Evolutionary conservation across 768 basidiomycete species (phyloP), one percentile per base, ranked within the genome.

Genomic region (Lentinus brumalis): DNA sequence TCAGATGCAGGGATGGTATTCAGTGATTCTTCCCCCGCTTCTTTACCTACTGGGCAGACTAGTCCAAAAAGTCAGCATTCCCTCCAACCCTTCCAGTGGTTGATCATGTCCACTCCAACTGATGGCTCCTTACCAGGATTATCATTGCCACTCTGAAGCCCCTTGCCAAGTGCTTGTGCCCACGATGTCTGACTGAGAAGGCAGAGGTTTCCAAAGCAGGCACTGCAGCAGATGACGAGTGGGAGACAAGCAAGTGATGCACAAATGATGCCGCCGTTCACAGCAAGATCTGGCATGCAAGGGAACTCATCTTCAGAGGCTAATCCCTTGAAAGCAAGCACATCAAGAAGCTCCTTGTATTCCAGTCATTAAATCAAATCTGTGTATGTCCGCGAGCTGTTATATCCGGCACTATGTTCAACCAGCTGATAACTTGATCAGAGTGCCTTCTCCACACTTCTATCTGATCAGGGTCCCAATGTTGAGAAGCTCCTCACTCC

Each of bases 141-240:
- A 67, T 79, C 1, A 47, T 80, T 4, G 70, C 76, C 0, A 68
- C 69, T 10, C 77, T 81, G 3, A 69, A 75, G 9, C 72, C 77
- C 53, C 71, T 74, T 16, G 80, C 78, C 1, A 15, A 65, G 0
- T 79, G 70, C 46, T 76, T 74, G 6, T 80, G 79, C 59, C 77
- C 77, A 0, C 65, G 71, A 0, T 81, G 79, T 57, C 55, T 73
- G 0, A 59, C 75, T n/a, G 31, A 46, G 10, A 76, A 73, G 50
- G 50, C 15, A 7, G 14, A 45, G 15, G 7, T 45, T 7, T 45
- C 15, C 16, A n/a, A 45, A 16, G 44, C 44, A 7, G 44, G 44
- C 15, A 15, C 12, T n/a, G 15, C 10, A 7, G 44, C 10, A 15
- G 44, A 45, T 18, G 7, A 7, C 16, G 7, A 45, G 14, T n/a